Evolutionary conservation across 257 asterid genomes (phyloP).

Genomic region (Fraxinus pennsylvanica): DNA sequence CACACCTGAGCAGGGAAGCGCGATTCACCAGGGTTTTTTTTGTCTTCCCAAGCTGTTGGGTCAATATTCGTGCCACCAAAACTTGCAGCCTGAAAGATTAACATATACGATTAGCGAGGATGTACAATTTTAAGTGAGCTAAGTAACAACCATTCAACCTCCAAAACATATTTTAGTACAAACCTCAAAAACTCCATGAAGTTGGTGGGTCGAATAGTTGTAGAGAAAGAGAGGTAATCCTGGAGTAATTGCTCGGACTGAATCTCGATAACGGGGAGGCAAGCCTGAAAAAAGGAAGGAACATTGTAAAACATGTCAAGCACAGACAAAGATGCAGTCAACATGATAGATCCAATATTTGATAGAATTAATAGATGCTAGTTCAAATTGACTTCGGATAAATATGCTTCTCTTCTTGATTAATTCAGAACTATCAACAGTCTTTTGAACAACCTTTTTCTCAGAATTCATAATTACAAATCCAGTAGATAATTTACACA

Average conservation of each 20-base stretch:
- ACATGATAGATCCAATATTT: not conserved
- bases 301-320: not conserved
- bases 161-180: slow-evolving; percentile 11
- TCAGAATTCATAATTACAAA: not conserved
- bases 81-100: slow-evolving; percentile 70
- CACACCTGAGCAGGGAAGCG: slow-evolving; percentile 97
- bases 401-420: not conserved
- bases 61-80: slow-evolving; percentile 94
- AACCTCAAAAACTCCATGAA: slow-evolving; percentile 94
- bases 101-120: not conserved
- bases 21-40: slow-evolving; percentile 86
- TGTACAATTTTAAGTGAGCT: not conserved
- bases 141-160: not conserved
- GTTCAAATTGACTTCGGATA: not conserved
- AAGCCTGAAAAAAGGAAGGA: slow-evolving; percentile 46
- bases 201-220: slow-evolving; percentile 93
- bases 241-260: slow-evolving; percentile 89
- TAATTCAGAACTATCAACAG: not conserved
- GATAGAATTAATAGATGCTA: not conserved
- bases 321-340: not conserved
- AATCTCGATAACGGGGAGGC: slow-evolving; percentile 93
- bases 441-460: not conserved
- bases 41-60: slow-evolving; percentile 98
- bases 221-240: slow-evolving; percentile 88
- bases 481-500: not conserved